Evolutionary conservation across 805 yeast species (phyloP).

Genomic region (Jamesozyma jinghongensis): DNA sequence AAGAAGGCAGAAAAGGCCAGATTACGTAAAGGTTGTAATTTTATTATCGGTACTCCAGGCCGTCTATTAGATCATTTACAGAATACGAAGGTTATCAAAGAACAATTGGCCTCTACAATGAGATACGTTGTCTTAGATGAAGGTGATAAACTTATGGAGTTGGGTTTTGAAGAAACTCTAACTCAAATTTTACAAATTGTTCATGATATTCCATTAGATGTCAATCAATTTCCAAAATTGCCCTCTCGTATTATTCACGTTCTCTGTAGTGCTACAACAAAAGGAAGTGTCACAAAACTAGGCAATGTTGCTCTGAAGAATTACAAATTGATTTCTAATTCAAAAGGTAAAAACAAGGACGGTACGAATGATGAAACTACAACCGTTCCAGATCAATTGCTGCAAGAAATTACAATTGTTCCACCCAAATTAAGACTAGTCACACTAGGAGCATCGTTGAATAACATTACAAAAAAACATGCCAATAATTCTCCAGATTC

Average conservation of each 20-base stretch:
- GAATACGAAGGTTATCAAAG: slow-evolving; percentile 68
- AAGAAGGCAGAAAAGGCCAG: slow-evolving; percentile 95
- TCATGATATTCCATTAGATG: slow-evolving; percentile 35
- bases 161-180: slow-evolving; percentile 93
- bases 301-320: slow-evolving; percentile 69
- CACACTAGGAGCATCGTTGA: slow-evolving; percentile 59
- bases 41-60: slow-evolving; percentile 97
- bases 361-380: slow-evolving; percentile 37
- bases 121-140: slow-evolving; percentile 91
- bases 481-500: slow-evolving; percentile 10
- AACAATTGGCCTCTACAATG: slow-evolving; percentile 46
- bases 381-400: slow-evolving; percentile 83
- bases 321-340: slow-evolving; percentile 56
- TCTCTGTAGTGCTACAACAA: slow-evolving; percentile 91
- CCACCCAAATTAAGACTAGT: slow-evolving; percentile 91
- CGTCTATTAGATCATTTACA: slow-evolving; percentile 90
- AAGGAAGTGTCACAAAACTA: slow-evolving; percentile 65
- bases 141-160: slow-evolving; percentile 91
- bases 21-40: slow-evolving; percentile 88
- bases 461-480: slow-evolving; percentile 34
- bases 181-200: slow-evolving; percentile 60
- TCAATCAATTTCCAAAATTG: slow-evolving; percentile 41
- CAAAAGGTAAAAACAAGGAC: slow-evolving; percentile 16
- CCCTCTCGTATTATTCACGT: slow-evolving; percentile 69
- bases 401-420: slow-evolving; percentile 70